phyloP scores from a whole-genome alignment of 208 protist species.

The Wallacemonas sp. region DNA sequence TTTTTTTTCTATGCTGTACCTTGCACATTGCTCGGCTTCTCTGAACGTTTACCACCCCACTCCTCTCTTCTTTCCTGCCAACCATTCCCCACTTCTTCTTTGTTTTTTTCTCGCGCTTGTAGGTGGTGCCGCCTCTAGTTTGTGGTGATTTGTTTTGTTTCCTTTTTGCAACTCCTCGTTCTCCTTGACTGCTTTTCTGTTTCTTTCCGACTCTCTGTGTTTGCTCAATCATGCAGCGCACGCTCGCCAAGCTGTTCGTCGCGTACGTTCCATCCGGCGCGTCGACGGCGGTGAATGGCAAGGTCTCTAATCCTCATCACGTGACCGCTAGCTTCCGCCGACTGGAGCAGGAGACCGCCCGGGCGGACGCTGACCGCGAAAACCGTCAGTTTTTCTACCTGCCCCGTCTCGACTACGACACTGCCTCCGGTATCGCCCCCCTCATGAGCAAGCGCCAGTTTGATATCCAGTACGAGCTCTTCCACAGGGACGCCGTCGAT shows the following conservation, averaged over 20 bases:
- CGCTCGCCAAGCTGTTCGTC: slow-evolving; percentile 38
- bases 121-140: no score
- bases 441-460: slow-evolving; percentile 73
- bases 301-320: slow-evolving; percentile 25
- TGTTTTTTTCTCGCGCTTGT: no score
- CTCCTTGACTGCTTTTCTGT: no score
- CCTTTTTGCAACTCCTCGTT: no score
- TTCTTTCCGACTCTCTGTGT: slow-evolving; percentile 14
- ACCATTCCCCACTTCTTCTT: no score
- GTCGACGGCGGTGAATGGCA: slow-evolving; percentile 7
- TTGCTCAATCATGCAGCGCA: slow-evolving; percentile 35
- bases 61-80: no score
- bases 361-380: slow-evolving; percentile 44
- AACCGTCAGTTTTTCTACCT: slow-evolving; percentile 72
- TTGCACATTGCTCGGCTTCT: no score
- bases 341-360: slow-evolving; percentile 52
- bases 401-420: slow-evolving; percentile 72
- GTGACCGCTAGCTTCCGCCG: slow-evolving; percentile 62
- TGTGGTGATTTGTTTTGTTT: no score
- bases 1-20: no score
- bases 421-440: slow-evolving; percentile 51
- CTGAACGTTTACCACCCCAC: no score
- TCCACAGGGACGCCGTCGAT: slow-evolving; percentile 80
- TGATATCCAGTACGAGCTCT: slow-evolving; percentile 75
- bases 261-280: slow-evolving; percentile 72